Evolutionary conservation across 2,329 filamentous ascomycete species (phyloP).

Genomic region (Diaporthe citrichinensis): DNA sequence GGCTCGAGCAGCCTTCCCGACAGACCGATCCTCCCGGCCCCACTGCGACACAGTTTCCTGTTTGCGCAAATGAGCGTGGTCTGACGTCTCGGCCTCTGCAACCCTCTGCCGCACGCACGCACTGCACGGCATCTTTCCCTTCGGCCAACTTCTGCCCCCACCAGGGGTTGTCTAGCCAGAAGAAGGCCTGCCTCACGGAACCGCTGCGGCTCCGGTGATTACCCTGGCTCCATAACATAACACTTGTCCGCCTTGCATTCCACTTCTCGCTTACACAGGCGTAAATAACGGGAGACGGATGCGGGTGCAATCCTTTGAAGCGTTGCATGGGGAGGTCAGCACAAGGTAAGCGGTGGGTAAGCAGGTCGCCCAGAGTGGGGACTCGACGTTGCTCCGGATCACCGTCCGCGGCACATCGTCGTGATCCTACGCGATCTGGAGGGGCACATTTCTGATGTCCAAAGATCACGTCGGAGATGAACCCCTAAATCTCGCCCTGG

Average conservation of each 20-base stretch:
- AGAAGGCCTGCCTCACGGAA: neutral
- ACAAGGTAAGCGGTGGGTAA: conserved; percentile 17
- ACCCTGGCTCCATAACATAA: neutral
- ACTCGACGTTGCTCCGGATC: conserved; percentile 8
- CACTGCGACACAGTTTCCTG: conserved; percentile 32
- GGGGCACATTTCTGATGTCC: conserved; percentile 13
- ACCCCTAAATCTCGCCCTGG: conserved; percentile 6
- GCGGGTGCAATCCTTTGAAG: neutral
- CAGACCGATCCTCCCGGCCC: conserved; percentile 6
- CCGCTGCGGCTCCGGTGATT: conserved; percentile 15
- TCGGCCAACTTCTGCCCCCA: conserved; percentile 29
- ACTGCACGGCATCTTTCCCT: neutral
- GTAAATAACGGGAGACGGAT: neutral
- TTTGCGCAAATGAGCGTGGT: conserved; percentile 36
- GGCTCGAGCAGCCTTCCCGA: conserved; percentile 28
- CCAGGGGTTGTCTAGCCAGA: conserved; percentile 14
- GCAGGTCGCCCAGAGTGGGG: conserved; percentile 14
- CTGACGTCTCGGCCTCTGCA: conserved; percentile 26
- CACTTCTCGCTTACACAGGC: neutral
- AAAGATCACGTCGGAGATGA: conserved; percentile 14
- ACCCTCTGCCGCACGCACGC: conserved; percentile 20
- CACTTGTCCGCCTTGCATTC: conserved; percentile 4
- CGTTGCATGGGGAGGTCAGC: neutral
- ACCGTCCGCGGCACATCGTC: neutral
- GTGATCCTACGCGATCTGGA: conserved; percentile 29